phyloP scores from a whole-genome alignment of 2,329 filamentous ascomycete species.

The Fusarium tupiense region DNA sequence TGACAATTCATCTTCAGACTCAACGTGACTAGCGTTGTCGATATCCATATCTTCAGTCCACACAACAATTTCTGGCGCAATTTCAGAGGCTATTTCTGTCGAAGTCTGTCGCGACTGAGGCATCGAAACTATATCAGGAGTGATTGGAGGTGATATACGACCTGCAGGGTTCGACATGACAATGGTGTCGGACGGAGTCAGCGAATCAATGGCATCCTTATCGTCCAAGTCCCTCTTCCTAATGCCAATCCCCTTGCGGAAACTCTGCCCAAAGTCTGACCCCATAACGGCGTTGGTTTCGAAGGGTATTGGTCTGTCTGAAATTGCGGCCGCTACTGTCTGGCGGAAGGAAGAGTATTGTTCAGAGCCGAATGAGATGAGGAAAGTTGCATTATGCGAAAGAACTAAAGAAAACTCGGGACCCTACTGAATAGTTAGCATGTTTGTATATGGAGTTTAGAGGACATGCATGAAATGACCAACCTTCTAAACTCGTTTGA shows the following conservation, averaged over 20 bases:
- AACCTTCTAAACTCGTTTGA: conserved; percentile 16
- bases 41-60: conserved; percentile 55
- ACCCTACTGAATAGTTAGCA: conserved; percentile 25
- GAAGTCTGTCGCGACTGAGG: conserved; percentile 48
- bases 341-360: conserved; percentile 34
- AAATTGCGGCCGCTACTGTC: conserved; percentile 26
- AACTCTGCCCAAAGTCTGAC: conserved; percentile 36
- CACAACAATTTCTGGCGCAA: conserved; percentile 56
- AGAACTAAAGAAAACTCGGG: neutral
- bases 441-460: conserved; percentile 5
- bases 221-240: conserved; percentile 37
- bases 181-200: conserved; percentile 38
- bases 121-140: conserved; percentile 37
- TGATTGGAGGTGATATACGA: conserved; percentile 44
- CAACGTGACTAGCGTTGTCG: conserved; percentile 28
- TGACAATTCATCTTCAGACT: conserved; percentile 39
- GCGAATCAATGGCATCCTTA: conserved; percentile 38
- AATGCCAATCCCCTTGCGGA: conserved; percentile 34
- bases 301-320: conserved; percentile 25
- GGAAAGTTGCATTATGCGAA: conserved; percentile 40
- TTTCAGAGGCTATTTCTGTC: conserved; percentile 48
- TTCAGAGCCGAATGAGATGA: conserved; percentile 40
- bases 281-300: conserved; percentile 41
- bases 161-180: conserved; percentile 41
- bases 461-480: neutral